These are phyloP conservation scores for Tetrapisispora iriomotensis DNA, from an alignment of 805 yeast species.

Conservation along the genomic window DNA sequence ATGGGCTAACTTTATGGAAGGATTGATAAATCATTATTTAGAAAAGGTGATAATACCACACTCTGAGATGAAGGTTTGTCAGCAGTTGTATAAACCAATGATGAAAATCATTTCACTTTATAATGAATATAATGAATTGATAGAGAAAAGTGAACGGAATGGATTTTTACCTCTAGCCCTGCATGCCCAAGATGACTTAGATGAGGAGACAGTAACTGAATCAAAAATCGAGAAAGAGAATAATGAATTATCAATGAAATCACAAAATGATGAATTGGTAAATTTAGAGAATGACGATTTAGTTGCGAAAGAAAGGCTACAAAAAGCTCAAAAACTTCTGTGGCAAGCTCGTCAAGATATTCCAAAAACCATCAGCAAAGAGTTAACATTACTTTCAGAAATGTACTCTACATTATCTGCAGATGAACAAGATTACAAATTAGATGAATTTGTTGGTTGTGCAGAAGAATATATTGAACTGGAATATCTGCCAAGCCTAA, in stretches of 20 bases:
- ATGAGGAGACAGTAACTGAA: too few species aligned
- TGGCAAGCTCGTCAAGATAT: constrained; percentile 30
- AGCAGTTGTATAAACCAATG: constrained; percentile 30
- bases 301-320: constrained; percentile 21
- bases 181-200: neutral
- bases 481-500: constrained; percentile 27
- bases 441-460: constrained; percentile 30
- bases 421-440: constrained; percentile 30
- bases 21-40: constrained; percentile 29
- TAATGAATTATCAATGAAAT: neutral
- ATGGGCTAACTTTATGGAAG: constrained; percentile 33
- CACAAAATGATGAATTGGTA: neutral
- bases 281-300: constrained; percentile 6
- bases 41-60: constrained; percentile 29
- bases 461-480: constrained; percentile 31
- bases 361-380: constrained; percentile 29
- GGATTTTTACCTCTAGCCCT: constrained; percentile 20
- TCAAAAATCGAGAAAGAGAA: too few species aligned
- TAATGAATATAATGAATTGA: constrained; percentile 29
- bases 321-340: constrained; percentile 25
- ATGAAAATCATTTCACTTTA: constrained; percentile 29
- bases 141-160: constrained; percentile 29
- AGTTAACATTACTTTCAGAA: constrained; percentile 27
- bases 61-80: constrained; percentile 30
- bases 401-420: constrained; percentile 30